Percentiles rank a stretch among this genome's conserved stretches.
These are phyloP conservation scores for Colletotrichum musae DNA, from an alignment of 2,329 filamentous ascomycete species.

Conservation along the genomic window DNA sequence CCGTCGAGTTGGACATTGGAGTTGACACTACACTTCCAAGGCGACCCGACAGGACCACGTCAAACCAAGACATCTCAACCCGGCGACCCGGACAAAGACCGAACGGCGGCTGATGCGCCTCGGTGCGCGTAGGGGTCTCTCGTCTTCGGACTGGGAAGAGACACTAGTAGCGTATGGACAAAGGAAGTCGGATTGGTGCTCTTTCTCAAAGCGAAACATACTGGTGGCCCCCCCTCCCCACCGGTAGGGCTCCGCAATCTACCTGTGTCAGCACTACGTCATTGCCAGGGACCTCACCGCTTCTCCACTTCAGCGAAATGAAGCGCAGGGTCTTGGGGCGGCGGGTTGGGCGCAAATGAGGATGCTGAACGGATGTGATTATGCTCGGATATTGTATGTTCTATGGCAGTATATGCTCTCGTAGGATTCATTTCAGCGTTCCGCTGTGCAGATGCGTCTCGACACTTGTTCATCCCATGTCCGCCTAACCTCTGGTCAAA, in stretches of 20 bases:
- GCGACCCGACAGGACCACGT: no score
- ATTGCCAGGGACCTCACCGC: not conserved
- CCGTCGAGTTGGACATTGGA: no score
- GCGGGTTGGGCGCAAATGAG: not conserved
- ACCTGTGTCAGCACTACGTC: conserved; percentile 30
- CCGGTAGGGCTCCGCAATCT: conserved; percentile 24
- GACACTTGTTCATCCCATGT: not conserved
- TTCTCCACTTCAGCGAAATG: not conserved
- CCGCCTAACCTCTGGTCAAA: not conserved
- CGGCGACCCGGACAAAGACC: no score
- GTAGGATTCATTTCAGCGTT: not conserved
- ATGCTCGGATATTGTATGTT: conserved; percentile 13
- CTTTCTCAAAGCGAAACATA: conserved; percentile 18
- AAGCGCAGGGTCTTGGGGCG: not conserved
- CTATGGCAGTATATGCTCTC: conserved; percentile 7
- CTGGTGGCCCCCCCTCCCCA: no score
- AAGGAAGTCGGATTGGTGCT: conserved; percentile 9
- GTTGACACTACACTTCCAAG: no score
- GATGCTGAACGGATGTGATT: not conserved
- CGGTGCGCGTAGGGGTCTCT: no score
- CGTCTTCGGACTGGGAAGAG: not conserved
- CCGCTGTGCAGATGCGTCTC: no score
- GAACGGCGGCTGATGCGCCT: no score
- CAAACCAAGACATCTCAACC: no score
- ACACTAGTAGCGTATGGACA: not conserved